phyloP scores from a whole-genome alignment of 768 basidiomycete genomes.

The Erythrobasidium yunnanense region DNA sequence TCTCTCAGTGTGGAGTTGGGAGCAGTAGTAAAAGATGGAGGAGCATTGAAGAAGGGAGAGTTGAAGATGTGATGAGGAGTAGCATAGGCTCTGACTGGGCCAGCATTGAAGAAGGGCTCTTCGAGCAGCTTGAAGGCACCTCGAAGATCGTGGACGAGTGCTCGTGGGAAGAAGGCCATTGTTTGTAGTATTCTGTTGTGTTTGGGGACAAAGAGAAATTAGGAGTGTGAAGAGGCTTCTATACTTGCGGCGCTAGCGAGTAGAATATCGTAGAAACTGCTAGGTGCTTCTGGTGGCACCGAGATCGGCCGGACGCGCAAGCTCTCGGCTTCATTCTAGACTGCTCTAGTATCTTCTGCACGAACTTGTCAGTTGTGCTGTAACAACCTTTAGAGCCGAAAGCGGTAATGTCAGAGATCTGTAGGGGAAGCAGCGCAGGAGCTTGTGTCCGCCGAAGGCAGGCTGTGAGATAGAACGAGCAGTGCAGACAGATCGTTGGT shows the following conservation, averaged over 20 bases:
- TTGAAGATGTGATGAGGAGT: not conserved
- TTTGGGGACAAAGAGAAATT: not conserved
- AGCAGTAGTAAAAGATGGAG: not conserved
- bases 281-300: not conserved
- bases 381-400: too few relatives aligned
- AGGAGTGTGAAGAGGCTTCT: not conserved
- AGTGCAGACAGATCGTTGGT: too few relatives aligned
- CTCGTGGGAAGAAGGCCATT: conserved; percentile 1
- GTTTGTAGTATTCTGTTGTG: not conserved
- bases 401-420: too few relatives aligned
- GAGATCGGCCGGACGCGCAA: not conserved
- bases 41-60: not conserved
- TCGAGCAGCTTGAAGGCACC: conserved; percentile 6
- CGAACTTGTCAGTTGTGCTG: too few relatives aligned
- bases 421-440: too few relatives aligned
- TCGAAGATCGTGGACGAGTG: conserved; percentile 4
- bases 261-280: not conserved
- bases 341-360: too few relatives aligned
- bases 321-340: not conserved
- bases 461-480: too few relatives aligned
- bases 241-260: not conserved
- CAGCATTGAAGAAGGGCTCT: not conserved
- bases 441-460: too few relatives aligned
- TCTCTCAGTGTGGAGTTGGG: not conserved
- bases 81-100: not conserved